Evolutionary conservation across 345 rosid genomes (phyloP), one percentile per base, ranked within the genome.

Genomic region (Luvunga scandens): DNA sequence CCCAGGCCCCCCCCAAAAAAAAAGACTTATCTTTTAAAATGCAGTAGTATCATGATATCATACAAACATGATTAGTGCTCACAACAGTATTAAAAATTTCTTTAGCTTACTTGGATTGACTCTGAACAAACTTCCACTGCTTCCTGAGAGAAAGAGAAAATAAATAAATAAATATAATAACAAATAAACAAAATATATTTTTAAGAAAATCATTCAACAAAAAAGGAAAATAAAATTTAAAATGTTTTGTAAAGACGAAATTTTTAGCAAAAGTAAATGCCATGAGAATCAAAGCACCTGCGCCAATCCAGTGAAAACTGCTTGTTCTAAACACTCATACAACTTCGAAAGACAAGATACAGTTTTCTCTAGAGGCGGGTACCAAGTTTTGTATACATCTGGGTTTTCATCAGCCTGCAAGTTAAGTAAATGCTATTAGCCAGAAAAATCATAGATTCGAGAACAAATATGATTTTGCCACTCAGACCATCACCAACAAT

Each of bases 331-430:
- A 88, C 97, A 96, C 31, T 84, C 92, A 80, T 96, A 94, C 81
- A 96, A 80, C 86, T 92, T 96, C 24, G 98, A 92, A 70, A 96
- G 97, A 90, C 92, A 88, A 72, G 99, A 92, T 68, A 96, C 73
- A 60, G 99, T 94, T 84, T 89, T 94, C 90, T 96, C 99, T 80
- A 96, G 74, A 42, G 99, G 94, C 55, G 99, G 97, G 80, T 94
- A 96, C 99, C 97, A 94, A 85, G 94, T 87, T 82, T 88, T 92
- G 84, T 87, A 90, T 72, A 85, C 87, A 85, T 89, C 90, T 27
- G 90, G 71, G 75, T 84, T 88, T 84, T 83, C 97, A 73, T 84
- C 89, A 79, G 83, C 89, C 98, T 94, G 91, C 78, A 66, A 72
- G 71, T 77, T 39, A 45, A 78, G 53, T 38, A 75, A 59, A 62